phyloP scores from a whole-genome alignment of 225 moss, liverwort and hornwort genomes.

The Bryoerythrophyllum caledonicum region DNA sequence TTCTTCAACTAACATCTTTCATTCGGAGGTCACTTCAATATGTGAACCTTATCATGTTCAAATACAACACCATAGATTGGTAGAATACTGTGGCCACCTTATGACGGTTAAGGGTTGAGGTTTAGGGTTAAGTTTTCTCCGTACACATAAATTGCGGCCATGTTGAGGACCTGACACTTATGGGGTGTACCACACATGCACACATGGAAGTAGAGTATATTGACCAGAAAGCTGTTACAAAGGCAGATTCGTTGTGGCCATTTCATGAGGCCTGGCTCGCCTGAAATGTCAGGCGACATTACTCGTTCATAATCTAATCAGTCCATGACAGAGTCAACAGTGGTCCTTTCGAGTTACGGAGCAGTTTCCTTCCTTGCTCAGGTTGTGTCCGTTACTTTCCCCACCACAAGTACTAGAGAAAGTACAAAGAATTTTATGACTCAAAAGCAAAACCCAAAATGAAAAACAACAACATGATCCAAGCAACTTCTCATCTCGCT shows the following conservation, averaged over 20 bases:
- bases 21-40: no score
- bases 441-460: no score
- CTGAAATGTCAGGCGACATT: background rate
- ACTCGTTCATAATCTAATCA: background rate
- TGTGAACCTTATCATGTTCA: no score
- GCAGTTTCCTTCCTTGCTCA: conserved; percentile 9
- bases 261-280: background rate
- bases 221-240: background rate
- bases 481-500: no score
- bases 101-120: no score
- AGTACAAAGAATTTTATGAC: background rate
- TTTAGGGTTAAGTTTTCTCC: no score
- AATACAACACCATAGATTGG: no score
- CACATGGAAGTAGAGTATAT: background rate
- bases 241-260: background rate
- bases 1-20: no score
- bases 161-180: background rate
- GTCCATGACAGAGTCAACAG: background rate
- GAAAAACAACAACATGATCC: no score
- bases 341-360: background rate
- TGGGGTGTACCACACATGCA: no score
- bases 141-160: no score
- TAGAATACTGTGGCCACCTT: no score
- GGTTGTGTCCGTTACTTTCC: background rate
- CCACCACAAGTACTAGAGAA: background rate